Conservation (phyloP, 2,329 filamentous ascomycete species). For the Diaporthe citrichinensis region DNA sequence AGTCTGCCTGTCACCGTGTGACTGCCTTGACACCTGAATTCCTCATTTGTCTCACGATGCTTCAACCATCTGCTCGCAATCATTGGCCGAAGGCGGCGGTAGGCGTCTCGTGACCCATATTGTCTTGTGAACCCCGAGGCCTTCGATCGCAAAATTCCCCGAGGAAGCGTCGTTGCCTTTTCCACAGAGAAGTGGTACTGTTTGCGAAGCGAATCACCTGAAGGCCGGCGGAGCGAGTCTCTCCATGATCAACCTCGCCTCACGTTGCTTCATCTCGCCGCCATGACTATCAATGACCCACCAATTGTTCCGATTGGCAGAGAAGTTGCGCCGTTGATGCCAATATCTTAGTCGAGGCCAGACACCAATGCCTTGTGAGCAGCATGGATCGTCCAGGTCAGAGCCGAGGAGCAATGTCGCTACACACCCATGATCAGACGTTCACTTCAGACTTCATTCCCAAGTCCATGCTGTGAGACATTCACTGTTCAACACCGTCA, state of each 20-base stretch:
- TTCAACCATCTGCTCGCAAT: background rate
- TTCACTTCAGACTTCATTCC: background rate
- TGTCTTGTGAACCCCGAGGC: background rate
- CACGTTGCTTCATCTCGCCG: constrained; percentile 4
- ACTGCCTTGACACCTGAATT: background rate
- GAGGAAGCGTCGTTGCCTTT: background rate
- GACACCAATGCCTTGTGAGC: background rate
- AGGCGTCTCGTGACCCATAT: background rate
- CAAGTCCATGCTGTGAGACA: constrained; percentile 21
- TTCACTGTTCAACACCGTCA: background rate
- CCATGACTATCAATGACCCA: background rate
- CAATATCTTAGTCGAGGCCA: background rate
- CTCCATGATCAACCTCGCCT: constrained; percentile 19
- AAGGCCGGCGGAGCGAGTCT: constrained; percentile 8
- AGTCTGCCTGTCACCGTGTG: background rate
- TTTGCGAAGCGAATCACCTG: background rate
- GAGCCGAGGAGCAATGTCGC: background rate
- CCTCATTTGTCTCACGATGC: background rate
- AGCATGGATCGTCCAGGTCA: background rate
- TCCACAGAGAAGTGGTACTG: background rate
- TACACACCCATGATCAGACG: background rate
- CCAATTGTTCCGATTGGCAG: constrained; percentile 1
- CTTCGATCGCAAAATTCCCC: background rate
- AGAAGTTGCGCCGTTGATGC: background rate
- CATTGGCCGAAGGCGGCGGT: background rate